Evolutionary conservation across 257 asterid genomes (phyloP).

Genomic region (Capsicum pubescens): DNA sequence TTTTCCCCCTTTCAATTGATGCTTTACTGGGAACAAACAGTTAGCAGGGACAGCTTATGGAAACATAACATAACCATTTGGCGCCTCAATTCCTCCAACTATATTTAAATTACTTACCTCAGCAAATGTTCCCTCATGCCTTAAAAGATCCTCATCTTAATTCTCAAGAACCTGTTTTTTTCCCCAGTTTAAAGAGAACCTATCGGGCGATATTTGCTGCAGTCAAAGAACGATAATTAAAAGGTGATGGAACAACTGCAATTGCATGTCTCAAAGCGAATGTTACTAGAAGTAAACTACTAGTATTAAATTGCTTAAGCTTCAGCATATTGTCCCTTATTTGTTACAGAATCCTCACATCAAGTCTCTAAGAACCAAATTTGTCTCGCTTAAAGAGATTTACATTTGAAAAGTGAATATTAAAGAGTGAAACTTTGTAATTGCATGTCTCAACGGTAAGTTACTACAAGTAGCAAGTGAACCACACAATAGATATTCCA

Average conservation of each 20-base stretch:
- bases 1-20: neutral
- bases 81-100: neutral
- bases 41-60: neutral
- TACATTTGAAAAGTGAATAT: neutral
- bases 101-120: neutral
- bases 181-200: neutral
- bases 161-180: neutral
- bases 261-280: neutral
- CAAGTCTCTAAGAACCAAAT: slow-evolving; percentile 11
- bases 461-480: neutral
- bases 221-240: neutral
- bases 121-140: neutral
- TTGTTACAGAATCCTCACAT: slow-evolving; percentile 1
- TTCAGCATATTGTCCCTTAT: neutral
- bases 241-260: neutral
- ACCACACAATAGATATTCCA: neutral
- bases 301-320: neutral
- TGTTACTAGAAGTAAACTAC: neutral
- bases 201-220: neutral
- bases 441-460: neutral
- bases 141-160: neutral
- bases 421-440: neutral
- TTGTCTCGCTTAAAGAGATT: neutral
- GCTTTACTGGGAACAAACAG: neutral
- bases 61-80: neutral